Evolutionary conservation across 345 rosid genomes (phyloP).

Genomic region (Boechera retrofracta): DNA sequence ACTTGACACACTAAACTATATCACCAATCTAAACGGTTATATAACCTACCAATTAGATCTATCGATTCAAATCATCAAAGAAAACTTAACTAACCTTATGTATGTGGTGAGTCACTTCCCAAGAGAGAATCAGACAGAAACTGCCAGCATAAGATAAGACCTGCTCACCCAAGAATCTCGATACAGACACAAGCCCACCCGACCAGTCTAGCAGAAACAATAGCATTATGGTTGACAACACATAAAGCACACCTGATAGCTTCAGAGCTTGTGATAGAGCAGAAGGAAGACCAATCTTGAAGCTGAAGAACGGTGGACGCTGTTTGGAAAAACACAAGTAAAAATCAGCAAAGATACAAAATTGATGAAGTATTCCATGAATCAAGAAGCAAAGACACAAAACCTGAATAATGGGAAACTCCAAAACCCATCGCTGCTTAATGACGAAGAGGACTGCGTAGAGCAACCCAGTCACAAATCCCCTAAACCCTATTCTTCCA

Average conservation of each 20-base stretch:
- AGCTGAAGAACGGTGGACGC: constrained; percentile 86
- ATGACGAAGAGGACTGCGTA: constrained; percentile 58
- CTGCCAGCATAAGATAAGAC: constrained; percentile 59
- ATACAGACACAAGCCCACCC: constrained; percentile 49
- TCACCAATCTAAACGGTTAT: not conserved
- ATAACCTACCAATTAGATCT: not conserved
- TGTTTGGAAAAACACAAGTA: constrained; percentile 42
- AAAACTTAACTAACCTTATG: constrained; percentile 65
- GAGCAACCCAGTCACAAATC: constrained; percentile 68
- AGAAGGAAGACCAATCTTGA: constrained; percentile 81
- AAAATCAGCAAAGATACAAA: constrained; percentile 31
- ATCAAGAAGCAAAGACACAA: not conserved
- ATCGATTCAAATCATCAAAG: constrained; percentile 6
- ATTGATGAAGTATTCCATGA: not conserved
- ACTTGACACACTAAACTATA: not conserved
- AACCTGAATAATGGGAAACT: constrained; percentile 95
- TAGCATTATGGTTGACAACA: constrained; percentile 55
- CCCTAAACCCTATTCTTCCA: constrained; percentile 64
- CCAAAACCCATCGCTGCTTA: constrained; percentile 73
- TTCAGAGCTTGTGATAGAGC: constrained; percentile 59
- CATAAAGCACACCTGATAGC: constrained; percentile 59
- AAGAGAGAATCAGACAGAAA: constrained; percentile 71
- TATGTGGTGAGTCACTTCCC: constrained; percentile 87
- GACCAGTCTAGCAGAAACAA: constrained; percentile 51
- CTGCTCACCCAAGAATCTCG: constrained; percentile 59